phyloP scores from a whole-genome alignment of 2,329 filamentous ascomycete species.

The Hypoxylon sp. region DNA sequence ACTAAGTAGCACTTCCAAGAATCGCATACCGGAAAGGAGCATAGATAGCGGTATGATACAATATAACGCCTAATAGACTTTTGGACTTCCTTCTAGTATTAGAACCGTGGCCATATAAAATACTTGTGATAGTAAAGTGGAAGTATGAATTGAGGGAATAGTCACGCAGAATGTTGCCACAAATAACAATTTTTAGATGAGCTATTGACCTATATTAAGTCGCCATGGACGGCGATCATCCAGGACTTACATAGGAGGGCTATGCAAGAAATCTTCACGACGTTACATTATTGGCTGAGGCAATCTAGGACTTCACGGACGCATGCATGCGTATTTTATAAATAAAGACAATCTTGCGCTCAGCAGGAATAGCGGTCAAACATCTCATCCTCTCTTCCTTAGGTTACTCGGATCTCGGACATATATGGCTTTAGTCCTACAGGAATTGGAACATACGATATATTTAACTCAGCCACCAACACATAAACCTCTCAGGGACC shows the following conservation, averaged over 20 bases:
- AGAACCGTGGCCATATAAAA: not conserved
- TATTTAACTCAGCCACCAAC: not conserved
- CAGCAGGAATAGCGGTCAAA: not conserved
- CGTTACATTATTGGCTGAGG: not conserved
- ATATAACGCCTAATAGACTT: slow-evolving; percentile 9
- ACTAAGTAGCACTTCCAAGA: slow-evolving; percentile 27
- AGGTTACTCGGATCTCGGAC: not conserved
- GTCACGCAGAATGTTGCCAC: no score
- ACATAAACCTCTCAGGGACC: not conserved
- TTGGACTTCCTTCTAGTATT: not conserved
- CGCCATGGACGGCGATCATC: not conserved
- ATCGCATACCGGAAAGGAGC: slow-evolving; percentile 29
- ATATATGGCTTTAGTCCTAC: not conserved
- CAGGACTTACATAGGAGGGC: not conserved
- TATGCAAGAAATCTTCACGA: not conserved
- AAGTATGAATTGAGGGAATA: not conserved
- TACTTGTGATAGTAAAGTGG: not conserved
- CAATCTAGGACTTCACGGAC: not conserved
- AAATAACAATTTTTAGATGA: no score
- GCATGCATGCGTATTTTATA: not conserved
- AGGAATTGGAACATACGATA: not conserved
- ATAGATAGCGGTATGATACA: slow-evolving; percentile 12
- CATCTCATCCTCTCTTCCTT: not conserved
- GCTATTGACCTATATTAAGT: no score
- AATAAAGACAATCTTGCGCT: not conserved